phyloP scores from a whole-genome alignment of 2,329 filamentous ascomycete genomes.

The Cercospora brassicicola region DNA sequence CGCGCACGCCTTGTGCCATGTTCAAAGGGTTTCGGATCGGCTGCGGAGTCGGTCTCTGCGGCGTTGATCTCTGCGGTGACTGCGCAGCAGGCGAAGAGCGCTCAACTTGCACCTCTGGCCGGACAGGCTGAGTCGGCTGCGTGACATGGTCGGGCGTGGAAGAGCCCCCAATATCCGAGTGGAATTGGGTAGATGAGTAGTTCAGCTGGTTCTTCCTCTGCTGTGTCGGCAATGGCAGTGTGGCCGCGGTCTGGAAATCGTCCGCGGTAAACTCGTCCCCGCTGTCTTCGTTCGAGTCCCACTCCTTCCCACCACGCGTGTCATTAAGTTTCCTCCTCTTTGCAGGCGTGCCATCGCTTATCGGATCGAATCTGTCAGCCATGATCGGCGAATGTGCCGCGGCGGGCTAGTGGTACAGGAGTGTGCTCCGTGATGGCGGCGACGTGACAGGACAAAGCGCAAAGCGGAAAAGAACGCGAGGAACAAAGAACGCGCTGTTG shows the following conservation, averaged over 20 bases:
- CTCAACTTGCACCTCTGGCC: conserved; percentile 68
- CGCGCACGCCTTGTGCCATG: conserved; percentile 24
- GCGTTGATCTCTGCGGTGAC: conserved; percentile 40
- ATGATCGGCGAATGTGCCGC: conserved; percentile 21
- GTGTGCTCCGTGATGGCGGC: conserved; percentile 8
- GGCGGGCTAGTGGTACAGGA: conserved; percentile 8
- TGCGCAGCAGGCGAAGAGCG: conserved; percentile 69
- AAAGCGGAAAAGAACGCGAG: conserved; percentile 8
- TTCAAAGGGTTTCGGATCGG: conserved; percentile 19
- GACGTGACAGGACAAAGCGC: conserved; percentile 8
- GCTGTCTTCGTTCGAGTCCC: conserved; percentile 46
- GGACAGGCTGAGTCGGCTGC: conserved; percentile 49
- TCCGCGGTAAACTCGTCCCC: conserved; percentile 54
- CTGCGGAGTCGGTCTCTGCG: conserved; percentile 36
- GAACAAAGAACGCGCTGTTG: conserved; percentile 7
- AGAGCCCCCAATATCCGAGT: conserved; percentile 25
- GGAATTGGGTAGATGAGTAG: conserved; percentile 26
- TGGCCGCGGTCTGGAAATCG: conserved; percentile 51
- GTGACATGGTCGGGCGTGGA: conserved; percentile 40
- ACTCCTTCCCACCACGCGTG: conserved; percentile 25
- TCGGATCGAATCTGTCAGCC: conserved; percentile 39
- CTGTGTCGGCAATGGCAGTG: conserved; percentile 31
- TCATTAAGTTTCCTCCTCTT: conserved; percentile 38
- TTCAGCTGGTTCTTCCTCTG: conserved; percentile 28
- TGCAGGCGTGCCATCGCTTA: conserved; percentile 36